Percentiles rank a stretch among this genome's conserved stretches.
Evolutionary conservation across 306 rosid genomes (phyloP).

Genomic region (Prunus mume): DNA sequence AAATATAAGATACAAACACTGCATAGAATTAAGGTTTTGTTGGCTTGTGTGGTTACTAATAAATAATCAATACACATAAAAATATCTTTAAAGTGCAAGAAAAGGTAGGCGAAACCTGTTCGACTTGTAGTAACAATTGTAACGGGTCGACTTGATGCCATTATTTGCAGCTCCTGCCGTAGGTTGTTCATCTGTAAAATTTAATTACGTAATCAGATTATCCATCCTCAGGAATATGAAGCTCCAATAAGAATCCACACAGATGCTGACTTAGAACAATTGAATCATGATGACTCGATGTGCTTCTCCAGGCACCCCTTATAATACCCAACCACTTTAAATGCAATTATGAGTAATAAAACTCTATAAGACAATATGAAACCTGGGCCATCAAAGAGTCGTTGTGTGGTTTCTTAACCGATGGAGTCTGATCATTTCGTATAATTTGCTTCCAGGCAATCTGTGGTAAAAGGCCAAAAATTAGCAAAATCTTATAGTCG

Average conservation of each 20-base stretch:
- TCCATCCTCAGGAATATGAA: not conserved
- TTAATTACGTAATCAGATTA: not conserved
- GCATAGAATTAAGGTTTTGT: not conserved
- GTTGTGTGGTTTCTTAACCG: constrained; percentile 56
- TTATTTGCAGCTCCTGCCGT: constrained; percentile 55
- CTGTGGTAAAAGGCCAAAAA: constrained; percentile 36
- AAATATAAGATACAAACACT: not conserved
- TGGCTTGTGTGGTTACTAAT: not conserved
- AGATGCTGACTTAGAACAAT: not conserved
- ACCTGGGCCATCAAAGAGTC: constrained; percentile 91
- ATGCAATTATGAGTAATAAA: not conserved
- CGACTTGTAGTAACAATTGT: constrained; percentile 63
- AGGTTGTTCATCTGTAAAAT: constrained; percentile 70
- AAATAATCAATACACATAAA: not conserved
- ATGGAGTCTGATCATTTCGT: constrained; percentile 48
- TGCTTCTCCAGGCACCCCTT: not conserved
- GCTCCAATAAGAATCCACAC: not conserved
- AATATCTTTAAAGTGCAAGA: not conserved
- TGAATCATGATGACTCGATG: not conserved
- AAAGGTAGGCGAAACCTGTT: constrained; percentile 50
- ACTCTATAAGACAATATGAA: constrained; percentile 9
- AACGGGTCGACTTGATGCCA: constrained; percentile 51
- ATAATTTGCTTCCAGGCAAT: constrained; percentile 52
- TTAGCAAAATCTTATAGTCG: not conserved
- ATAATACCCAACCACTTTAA: not conserved